Conservation (phyloP, 2,329 filamentous ascomycete species). For the Colletotrichum lindemuthianum region DNA sequence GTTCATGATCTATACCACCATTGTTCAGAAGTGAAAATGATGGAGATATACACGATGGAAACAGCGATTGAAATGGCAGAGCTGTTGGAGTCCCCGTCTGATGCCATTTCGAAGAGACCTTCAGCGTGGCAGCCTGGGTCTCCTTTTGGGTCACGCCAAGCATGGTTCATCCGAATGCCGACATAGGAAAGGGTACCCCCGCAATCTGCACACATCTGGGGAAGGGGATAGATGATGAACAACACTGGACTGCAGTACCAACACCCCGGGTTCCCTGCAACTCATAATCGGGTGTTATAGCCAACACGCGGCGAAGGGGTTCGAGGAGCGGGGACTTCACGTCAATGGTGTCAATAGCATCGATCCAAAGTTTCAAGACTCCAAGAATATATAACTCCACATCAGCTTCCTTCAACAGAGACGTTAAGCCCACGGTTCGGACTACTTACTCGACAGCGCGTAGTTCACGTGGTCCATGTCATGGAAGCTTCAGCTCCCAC, state of each 20-base stretch:
- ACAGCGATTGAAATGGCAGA: constrained; percentile 4
- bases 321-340: not conserved
- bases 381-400: too few relatives aligned
- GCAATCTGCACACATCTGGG: not conserved
- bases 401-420: too few relatives aligned
- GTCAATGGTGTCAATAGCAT: not conserved
- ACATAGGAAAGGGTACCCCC: not conserved
- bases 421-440: too few relatives aligned
- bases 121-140: not conserved
- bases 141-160: constrained; percentile 3
- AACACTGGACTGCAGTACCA: not conserved
- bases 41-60: not conserved
- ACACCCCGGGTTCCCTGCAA: not conserved
- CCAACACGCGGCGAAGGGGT: not conserved
- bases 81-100: not conserved
- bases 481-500: too few relatives aligned
- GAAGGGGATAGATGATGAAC: not conserved
- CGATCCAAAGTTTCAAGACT: too few relatives aligned
- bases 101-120: not conserved
- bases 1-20: not conserved
- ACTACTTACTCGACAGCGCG: too few relatives aligned
- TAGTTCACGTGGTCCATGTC: too few relatives aligned
- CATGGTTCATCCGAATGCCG: not conserved
- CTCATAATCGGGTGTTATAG: constrained; percentile 9
- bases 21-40: not conserved